phyloP scores from a whole-genome alignment of 345 rosid genomes.

The Citrus trifoliata region DNA sequence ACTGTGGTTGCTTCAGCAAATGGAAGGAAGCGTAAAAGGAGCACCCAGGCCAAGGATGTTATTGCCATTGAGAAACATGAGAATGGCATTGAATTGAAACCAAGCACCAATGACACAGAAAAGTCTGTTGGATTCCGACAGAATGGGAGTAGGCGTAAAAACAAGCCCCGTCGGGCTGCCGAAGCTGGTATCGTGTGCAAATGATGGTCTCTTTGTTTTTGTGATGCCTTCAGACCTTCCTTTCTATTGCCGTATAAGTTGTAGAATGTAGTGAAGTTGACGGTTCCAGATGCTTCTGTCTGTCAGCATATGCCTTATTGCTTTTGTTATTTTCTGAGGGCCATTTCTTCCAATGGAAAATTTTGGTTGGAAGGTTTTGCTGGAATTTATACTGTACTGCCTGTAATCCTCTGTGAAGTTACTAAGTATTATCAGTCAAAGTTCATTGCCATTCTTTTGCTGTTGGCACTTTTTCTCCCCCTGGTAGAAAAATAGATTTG shows the following conservation, averaged over 20 bases:
- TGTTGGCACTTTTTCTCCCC: not conserved
- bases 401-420: constrained; percentile 10
- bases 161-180: constrained; percentile 75
- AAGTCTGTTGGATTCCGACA: constrained; percentile 54
- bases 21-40: constrained; percentile 55
- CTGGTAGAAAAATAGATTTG: not conserved
- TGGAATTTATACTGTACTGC: not conserved
- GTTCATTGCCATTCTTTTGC: not conserved
- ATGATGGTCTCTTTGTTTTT: constrained; percentile 25
- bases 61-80: constrained; percentile 40
- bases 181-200: constrained; percentile 75
- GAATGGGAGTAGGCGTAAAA: constrained; percentile 67
- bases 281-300: constrained; percentile 15
- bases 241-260: not conserved
- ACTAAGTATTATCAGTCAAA: not conserved
- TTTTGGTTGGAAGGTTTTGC: constrained; percentile 11
- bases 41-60: constrained; percentile 37
- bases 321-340: constrained; percentile 11
- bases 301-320: not conserved
- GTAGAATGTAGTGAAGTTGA: not conserved
- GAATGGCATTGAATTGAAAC: constrained; percentile 39
- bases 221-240: not conserved
- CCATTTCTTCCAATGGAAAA: constrained; percentile 15
- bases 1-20: constrained; percentile 33
- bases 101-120: constrained; percentile 35